Base-by-base conservation (phyloP, 2,329 filamentous ascomycete species). In the Aspergillus quadrilineatus region DNA sequence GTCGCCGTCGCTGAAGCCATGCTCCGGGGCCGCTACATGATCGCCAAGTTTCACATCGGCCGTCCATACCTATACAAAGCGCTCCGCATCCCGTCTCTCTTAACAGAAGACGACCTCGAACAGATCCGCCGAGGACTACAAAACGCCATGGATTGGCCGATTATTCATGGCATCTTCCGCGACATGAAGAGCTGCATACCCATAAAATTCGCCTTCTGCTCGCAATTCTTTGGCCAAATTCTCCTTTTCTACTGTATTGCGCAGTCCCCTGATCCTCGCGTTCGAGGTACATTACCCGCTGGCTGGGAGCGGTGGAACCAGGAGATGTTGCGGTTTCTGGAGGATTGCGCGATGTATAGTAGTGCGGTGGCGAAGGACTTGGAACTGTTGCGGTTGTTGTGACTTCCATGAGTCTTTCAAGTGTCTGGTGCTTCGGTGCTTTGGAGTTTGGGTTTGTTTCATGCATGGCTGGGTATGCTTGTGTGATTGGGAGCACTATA, bases 181-280 rank as follows among this genome's bases (percentile, higher is more conserved):
- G 67, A 66, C 26, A 77, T 77, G 74, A 75, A 71, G 54, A 75
- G 71, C 45, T 77, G 74, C 46, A 74, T 75, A 44, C 74, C 74
- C 15, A 71, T 77, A 15, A 74, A 69, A 44, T 77, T 75, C 58
- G 72, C 72, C 5, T 75, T 77, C 63, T 75, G 74, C 50, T 70
- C 73, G 15, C 67, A 76, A 73, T 75, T 77, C 61, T 77, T 77
- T 57, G 74, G 74, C 17, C 74, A 77, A 58, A 65, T 76, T 28
- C 68, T 77, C 32, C 67, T 77, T 26, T 76, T 76, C 58, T 72
- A 76, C 55, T 75, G 73, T 50, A 73, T 76, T 48, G 68, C 73
- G 2, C 69, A 74, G 43, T 76, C 73, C 3, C 64, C 72, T 0
- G 68, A 73, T 56, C 30, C 64, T 0, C 68, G 71, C 6, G 59